Evolutionary conservation across 2,329 filamentous ascomycete genomes (phyloP).

Genomic region (Trematosphaeria pertusa): DNA sequence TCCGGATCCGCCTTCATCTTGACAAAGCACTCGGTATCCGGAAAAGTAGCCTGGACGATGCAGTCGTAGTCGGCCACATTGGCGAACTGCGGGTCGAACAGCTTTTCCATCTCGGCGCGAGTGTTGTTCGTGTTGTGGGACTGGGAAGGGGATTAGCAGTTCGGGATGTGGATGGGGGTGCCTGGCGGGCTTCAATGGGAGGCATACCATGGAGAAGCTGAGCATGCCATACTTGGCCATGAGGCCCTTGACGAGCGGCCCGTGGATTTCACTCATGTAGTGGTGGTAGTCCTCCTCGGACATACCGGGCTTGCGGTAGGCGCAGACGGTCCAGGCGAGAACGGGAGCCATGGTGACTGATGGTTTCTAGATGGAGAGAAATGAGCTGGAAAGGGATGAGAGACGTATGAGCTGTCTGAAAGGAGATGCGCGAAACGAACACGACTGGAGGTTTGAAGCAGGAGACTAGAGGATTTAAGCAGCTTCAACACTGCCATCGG

Average conservation of each 20-base stretch:
- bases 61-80: slow-evolving; percentile 40
- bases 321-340: slow-evolving; percentile 35
- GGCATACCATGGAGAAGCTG: slow-evolving; percentile 38
- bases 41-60: slow-evolving; percentile 42
- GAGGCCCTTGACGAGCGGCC: slow-evolving; percentile 29
- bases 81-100: slow-evolving; percentile 31
- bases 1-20: slow-evolving; percentile 38
- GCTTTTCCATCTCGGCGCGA: slow-evolving; percentile 27
- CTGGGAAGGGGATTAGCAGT: slow-evolving; percentile 10
- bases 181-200: not conserved
- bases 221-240: slow-evolving; percentile 39
- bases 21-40: slow-evolving; percentile 37
- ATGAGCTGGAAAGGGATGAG: too few relatives aligned
- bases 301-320: slow-evolving; percentile 38
- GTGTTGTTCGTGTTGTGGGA: slow-evolving; percentile 36
- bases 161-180: not conserved
- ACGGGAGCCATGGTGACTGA: slow-evolving; percentile 12
- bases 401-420: too few relatives aligned
- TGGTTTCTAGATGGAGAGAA: too few relatives aligned
- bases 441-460: too few relatives aligned
- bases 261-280: slow-evolving; percentile 34
- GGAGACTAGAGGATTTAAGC: too few relatives aligned
- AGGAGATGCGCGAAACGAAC: too few relatives aligned
- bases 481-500: too few relatives aligned
- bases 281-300: slow-evolving; percentile 36